Evolutionary conservation across 2,329 filamentous ascomycete species (phyloP), one percentile per base, ranked within the genome.

Genomic region (Trichoderma koningii): DNA sequence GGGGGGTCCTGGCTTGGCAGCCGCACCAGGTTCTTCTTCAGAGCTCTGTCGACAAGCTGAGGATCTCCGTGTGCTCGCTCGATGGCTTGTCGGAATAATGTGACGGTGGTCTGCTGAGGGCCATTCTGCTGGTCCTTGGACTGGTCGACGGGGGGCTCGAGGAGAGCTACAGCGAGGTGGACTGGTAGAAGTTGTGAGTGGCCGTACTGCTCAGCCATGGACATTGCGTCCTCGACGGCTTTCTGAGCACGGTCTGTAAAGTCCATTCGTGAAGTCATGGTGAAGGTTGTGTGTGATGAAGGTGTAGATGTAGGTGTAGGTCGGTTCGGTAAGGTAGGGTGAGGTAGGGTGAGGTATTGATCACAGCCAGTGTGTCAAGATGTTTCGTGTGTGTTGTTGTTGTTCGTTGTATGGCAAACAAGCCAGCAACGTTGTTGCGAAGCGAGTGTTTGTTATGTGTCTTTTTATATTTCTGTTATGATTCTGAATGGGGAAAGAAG

Each of bases 231-330:
- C 73, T 91, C 87, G 75, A 99, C 84, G 73, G 94, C 91, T 81
- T 94, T 92, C 76, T 93, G 91, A 70, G 92, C 95, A 79, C 91
- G 84, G 79, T 98, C 94, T 70, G 95, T 99, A 76, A 97, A 97
- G 76, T 96, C 89, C 88, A 93, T 92, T 73, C 88, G 86, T 60
- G 88, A 85, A 78, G 85, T 86, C 90, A 93, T 92, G 70, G 70
- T 86, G 75, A 55, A 63, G 30, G 30, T 34, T 19, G 51, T 53
- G 61, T 64, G 55, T 28, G 7, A 23, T 9, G 44, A 60, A 38
- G 26, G 3, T 45, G 44, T 45, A 19, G 23, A 7, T 50, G 47
- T 50, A 50, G 47, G 15, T 15, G 47, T 21, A 30, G 21, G 28
- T 34, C 9, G 9, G 30, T 34, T 34, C 30, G 19, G 55, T 34